Conservation (phyloP, 1,284 basidiomycete genomes). For the Rhodotorula sp. region DNA sequence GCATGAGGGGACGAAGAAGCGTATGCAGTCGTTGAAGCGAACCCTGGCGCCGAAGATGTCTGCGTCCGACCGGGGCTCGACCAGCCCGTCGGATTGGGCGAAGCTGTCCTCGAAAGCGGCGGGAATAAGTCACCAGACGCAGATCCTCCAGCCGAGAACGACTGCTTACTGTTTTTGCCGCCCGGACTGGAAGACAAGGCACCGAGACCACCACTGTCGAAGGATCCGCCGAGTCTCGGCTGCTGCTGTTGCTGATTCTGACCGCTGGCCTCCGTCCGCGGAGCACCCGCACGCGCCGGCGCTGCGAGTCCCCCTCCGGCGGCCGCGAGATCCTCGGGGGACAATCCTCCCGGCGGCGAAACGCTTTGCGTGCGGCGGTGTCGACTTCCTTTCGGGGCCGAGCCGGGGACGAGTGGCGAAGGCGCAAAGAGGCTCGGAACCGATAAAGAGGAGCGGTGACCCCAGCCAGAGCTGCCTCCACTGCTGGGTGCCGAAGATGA, state of each 20-base stretch:
- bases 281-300: not conserved
- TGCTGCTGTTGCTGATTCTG: not conserved
- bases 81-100: not conserved
- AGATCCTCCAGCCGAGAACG: not conserved
- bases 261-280: not conserved
- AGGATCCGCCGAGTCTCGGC: not conserved
- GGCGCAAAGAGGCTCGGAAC: conserved; percentile 33
- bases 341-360: conserved; percentile 25
- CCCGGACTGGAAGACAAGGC: not conserved
- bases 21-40: not conserved
- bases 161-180: not conserved
- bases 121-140: not conserved
- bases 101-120: not conserved
- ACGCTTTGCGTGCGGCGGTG: conserved; percentile 38
- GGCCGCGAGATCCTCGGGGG: conserved; percentile 12
- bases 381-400: conserved; percentile 16
- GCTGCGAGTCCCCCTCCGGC: not conserved
- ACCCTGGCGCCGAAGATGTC: not conserved
- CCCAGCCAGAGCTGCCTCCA: conserved; percentile 4
- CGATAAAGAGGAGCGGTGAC: conserved; percentile 17
- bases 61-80: not conserved
- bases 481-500: not conserved
- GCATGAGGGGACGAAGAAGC: not conserved
- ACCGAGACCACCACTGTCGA: not conserved
- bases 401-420: conserved; percentile 19